Evolutionary conservation across 2,329 filamentous ascomycete species (phyloP).

Genomic region (Sclerotinia sclerotiorum): DNA sequence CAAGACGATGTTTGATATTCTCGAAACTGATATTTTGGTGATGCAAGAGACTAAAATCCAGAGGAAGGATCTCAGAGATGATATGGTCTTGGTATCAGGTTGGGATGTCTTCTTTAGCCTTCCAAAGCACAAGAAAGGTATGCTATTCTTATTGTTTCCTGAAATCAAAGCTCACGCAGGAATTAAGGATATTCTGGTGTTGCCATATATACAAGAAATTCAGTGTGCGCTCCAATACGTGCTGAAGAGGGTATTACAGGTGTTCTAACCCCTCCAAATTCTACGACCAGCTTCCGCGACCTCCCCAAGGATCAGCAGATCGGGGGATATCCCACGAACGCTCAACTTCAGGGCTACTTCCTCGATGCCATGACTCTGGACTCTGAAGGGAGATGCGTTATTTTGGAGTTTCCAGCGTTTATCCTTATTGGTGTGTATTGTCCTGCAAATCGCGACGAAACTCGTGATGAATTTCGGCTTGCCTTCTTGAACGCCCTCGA

Average conservation of each 20-base stretch:
- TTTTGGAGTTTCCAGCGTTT: constrained; percentile 92
- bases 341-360: constrained; percentile 62
- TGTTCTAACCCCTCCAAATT: constrained; percentile 70
- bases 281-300: constrained; percentile 69
- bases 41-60: constrained; percentile 98
- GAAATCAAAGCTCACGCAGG: constrained; percentile 15
- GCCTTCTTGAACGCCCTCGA: constrained; percentile 81
- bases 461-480: constrained; percentile 76
- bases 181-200: constrained; percentile 85
- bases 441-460: constrained; percentile 84
- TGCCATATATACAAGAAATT: constrained; percentile 89
- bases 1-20: constrained; percentile 87
- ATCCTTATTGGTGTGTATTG: constrained; percentile 91
- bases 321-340: constrained; percentile 76
- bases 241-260: constrained; percentile 95
- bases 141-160: constrained; percentile 13
- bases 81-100: constrained; percentile 91
- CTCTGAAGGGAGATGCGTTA: constrained; percentile 85
- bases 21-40: constrained; percentile 89
- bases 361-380: constrained; percentile 75
- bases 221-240: constrained; percentile 78
- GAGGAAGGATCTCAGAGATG: constrained; percentile 84
- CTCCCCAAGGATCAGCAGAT: constrained; percentile 74
- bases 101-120: constrained; percentile 98
- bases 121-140: constrained; percentile 90